Conservation (phyloP, 2,329 filamentous ascomycete species). For the Phialophora expanda region DNA sequence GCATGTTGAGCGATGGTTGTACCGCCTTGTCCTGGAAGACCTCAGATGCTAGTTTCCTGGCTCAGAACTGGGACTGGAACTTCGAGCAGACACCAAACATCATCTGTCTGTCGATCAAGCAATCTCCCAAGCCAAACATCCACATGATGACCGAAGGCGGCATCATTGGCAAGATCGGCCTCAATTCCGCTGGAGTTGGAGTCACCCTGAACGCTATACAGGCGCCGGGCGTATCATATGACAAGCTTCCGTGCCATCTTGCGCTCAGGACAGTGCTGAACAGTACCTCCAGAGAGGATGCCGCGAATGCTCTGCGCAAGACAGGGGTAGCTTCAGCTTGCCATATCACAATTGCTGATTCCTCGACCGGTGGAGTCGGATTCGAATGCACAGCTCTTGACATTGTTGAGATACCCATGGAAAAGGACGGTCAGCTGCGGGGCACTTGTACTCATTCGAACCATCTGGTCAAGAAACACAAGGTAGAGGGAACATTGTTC, state of each 20-base stretch:
- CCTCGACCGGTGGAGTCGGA: conserved; percentile 50
- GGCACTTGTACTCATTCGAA: conserved; percentile 53
- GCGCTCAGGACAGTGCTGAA: conserved; percentile 61
- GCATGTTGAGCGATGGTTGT: conserved; percentile 63
- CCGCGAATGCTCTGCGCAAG: conserved; percentile 52
- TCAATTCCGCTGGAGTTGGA: conserved; percentile 61
- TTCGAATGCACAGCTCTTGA: conserved; percentile 54
- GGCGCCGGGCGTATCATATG: conserved; percentile 55
- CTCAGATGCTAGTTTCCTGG: conserved; percentile 48
- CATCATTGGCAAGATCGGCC: conserved; percentile 64
- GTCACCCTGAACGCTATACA: conserved; percentile 63
- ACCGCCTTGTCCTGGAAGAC: conserved; percentile 61
- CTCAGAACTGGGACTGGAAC: conserved; percentile 66
- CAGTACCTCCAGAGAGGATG: conserved; percentile 51
- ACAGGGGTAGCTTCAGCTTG: conserved; percentile 59
- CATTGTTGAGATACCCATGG: conserved; percentile 38
- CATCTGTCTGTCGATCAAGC: conserved; percentile 56
- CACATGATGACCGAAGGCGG: conserved; percentile 63
- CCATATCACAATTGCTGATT: conserved; percentile 61
- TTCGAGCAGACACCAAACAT: conserved; percentile 57
- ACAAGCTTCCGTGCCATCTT: conserved; percentile 60
- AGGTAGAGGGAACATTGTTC: conserved; percentile 28
- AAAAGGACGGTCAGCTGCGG: conserved; percentile 19
- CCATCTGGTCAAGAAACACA: conserved; percentile 47
- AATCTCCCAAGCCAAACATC: conserved; percentile 54